Conservation (phyloP, 306 rosid species). For the Abrus pulchellus region DNA sequence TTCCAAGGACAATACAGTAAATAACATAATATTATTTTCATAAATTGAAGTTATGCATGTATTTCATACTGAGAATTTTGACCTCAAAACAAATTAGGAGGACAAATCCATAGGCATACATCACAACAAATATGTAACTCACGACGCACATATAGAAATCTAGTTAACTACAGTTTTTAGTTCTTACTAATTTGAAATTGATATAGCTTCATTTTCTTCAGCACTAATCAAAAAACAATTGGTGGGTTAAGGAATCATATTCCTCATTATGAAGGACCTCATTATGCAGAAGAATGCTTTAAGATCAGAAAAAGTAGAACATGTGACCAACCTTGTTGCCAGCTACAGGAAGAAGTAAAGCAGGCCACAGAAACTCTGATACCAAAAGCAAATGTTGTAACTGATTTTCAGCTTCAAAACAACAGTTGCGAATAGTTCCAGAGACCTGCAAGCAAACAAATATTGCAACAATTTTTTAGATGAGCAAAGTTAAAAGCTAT, state of each 20-base stretch:
- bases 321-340: conserved; percentile 89
- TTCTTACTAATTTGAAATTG: conserved; percentile 7
- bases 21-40: neutral
- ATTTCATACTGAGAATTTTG: conserved; percentile 34
- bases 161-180: conserved; percentile 10
- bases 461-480: conserved; percentile 27
- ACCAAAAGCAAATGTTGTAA: conserved; percentile 86
- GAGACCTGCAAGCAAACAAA: conserved; percentile 66
- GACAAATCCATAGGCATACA: neutral
- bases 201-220: conserved; percentile 3
- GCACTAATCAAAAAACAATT: conserved; percentile 14
- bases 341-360: conserved; percentile 94
- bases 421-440: conserved; percentile 95
- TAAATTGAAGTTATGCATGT: conserved; percentile 6
- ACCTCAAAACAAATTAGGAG: conserved; percentile 17
- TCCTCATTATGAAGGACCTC: conserved; percentile 41
- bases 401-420: conserved; percentile 89
- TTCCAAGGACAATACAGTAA: conserved; percentile 14
- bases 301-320: conserved; percentile 43
- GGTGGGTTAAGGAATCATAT: neutral
- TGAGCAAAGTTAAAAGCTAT: conserved; percentile 26
- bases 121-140: neutral
- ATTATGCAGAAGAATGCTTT: conserved; percentile 41
- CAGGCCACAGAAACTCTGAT: conserved; percentile 99
- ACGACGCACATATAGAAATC: conserved; percentile 16